Percentiles rank a stretch among this genome's conserved stretches.
These are phyloP conservation scores for Schoenoplectus tabernaemontani DNA, from an alignment of 202 grass and related monocot species.

Conservation along the genomic window DNA sequence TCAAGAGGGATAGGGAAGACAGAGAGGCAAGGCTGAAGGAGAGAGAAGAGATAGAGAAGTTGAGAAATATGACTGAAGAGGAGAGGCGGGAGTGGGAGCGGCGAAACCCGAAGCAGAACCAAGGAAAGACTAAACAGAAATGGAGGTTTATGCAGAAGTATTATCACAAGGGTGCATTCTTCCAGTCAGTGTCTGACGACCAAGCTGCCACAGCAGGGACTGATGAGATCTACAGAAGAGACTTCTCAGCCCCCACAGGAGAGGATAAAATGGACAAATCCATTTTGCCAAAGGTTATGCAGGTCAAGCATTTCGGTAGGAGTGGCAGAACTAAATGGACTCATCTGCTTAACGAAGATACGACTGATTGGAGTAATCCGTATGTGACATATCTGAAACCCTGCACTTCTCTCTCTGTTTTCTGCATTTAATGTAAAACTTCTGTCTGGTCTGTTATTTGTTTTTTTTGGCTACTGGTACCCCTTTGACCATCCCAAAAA, in stretches of 20 bases:
- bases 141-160: slow-evolving; percentile 97
- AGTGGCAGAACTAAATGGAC: slow-evolving; percentile 98
- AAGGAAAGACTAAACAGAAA: slow-evolving; percentile 46
- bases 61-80: slow-evolving; percentile 94
- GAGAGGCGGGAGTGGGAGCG: slow-evolving; percentile 76
- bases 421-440: background rate
- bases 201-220: slow-evolving; percentile 34
- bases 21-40: slow-evolving; percentile 77
- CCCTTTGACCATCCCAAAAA: too few species aligned
- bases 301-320: slow-evolving; percentile 95
- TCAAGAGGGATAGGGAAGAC: slow-evolving; percentile 95
- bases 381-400: slow-evolving; percentile 33
- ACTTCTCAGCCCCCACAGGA: slow-evolving; percentile 80
- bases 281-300: slow-evolving; percentile 98
- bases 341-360: slow-evolving; percentile 95
- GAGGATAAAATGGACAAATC: slow-evolving; percentile 98
- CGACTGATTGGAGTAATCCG: slow-evolving; percentile 94
- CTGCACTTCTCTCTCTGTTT: background rate
- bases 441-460: background rate
- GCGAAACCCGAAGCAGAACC: slow-evolving; percentile 48
- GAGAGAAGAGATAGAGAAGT: slow-evolving; percentile 92
- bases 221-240: slow-evolving; percentile 55
- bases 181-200: slow-evolving; percentile 56
- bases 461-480: background rate
- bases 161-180: slow-evolving; percentile 93